A percentile compares a stretch with the other conserved stretches of the same genome.
Conservation (phyloP, 2,329 filamentous ascomycete genomes). For the Xenoacremonium recifei region DNA sequence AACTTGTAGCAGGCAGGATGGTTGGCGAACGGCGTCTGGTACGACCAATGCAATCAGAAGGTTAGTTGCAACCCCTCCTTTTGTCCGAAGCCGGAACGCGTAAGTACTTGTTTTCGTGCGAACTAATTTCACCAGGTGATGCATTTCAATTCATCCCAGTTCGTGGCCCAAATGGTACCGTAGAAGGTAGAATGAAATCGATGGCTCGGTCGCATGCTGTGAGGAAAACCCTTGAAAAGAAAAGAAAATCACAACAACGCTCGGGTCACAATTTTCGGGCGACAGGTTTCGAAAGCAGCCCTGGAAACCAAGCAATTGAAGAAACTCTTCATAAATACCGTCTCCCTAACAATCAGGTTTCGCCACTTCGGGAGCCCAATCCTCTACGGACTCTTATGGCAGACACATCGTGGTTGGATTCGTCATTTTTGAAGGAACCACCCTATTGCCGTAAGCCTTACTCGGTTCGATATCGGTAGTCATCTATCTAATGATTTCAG, state of each 20-base stretch:
- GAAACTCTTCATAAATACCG: not conserved
- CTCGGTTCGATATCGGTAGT: no score
- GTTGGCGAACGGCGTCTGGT: no score
- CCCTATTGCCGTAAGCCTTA: not conserved
- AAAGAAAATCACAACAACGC: slow-evolving; percentile 9
- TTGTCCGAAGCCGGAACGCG: no score
- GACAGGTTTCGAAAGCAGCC: not conserved
- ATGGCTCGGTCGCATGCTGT: slow-evolving; percentile 20
- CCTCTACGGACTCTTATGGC: slow-evolving; percentile 15
- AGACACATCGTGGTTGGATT: slow-evolving; percentile 10
- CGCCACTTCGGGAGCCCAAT: not conserved
- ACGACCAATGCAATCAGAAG: no score
- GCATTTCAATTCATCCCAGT: slow-evolving; percentile 18
- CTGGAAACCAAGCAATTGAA: fast-evolving
- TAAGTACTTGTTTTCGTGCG: no score
- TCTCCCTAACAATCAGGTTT: no score
- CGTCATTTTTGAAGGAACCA: no score
- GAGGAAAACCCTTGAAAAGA: slow-evolving; percentile 9
- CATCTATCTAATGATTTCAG: slow-evolving; percentile 6
- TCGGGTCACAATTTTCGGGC: slow-evolving; percentile 11
- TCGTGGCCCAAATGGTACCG: slow-evolving; percentile 1
- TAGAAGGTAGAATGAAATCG: slow-evolving; percentile 4
- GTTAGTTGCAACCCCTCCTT: no score
- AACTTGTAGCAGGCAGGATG: no score
- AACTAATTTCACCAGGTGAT: slow-evolving; percentile 6